phyloP scores from a whole-genome alignment of 78 protist species.

The Salpingoeca rosetta region DNA sequence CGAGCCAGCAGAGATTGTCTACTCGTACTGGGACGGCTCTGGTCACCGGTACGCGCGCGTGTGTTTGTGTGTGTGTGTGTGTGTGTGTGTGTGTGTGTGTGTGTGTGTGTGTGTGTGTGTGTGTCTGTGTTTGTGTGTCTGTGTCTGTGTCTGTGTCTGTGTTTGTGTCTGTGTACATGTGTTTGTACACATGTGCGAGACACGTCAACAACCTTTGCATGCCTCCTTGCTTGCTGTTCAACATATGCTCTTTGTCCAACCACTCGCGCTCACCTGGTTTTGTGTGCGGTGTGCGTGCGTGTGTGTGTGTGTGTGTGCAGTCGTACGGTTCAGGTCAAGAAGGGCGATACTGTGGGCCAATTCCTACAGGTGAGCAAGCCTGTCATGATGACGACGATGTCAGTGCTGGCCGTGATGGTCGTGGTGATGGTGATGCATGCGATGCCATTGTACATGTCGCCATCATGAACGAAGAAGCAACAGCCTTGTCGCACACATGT shows the following conservation, averaged over 20 bases:
- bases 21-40: constrained; percentile 82
- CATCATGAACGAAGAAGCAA: no score
- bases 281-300: background rate
- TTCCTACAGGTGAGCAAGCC: constrained; percentile 28
- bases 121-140: background rate
- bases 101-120: background rate
- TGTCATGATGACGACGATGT: no score
- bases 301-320: background rate
- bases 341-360: constrained; percentile 57
- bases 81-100: background rate
- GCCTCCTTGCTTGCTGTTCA: no score
- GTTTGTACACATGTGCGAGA: background rate
- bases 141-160: background rate
- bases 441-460: no score
- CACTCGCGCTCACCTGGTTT: background rate
- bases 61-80: background rate
- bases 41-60: constrained; percentile 78
- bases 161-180: background rate
- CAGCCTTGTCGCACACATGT: no score
- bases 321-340: constrained; percentile 14
- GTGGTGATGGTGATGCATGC: no score
- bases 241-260: no score
- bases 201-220: background rate
- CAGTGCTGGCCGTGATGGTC: no score
- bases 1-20: constrained; percentile 62